Evolutionary conservation across 1,284 basidiomycete species (phyloP), one percentile per base, ranked within the genome.

Genomic region (Moesziomyces antarcticus): DNA sequence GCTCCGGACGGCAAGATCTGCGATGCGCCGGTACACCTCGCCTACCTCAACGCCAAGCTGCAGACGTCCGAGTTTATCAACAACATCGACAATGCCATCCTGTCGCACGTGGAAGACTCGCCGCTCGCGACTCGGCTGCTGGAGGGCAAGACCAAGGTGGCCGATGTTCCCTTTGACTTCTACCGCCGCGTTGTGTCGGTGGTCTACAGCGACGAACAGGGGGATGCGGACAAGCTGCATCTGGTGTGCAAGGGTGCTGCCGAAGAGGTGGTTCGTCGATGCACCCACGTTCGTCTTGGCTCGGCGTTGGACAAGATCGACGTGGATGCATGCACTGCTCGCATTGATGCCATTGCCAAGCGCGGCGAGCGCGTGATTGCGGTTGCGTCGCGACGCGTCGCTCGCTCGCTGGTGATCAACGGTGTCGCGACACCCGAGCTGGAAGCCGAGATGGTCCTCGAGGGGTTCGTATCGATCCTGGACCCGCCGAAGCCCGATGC

Each of bases 181-280:
- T 51, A 51, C 50, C 50, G 50, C 50, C 50, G 50, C 25, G 37
- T 42, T 21, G 50, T 51, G 22, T 51, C 50, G 24, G 50, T 51
- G 37, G 37, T 51, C 22, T 51, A 51, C 37, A 37, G 41, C 22
- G 50, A 51, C 21, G 37, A 20, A 13, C 22, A 51, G n/a, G 37
- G 50, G 14, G 50, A 51, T 18, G 22, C 41, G 37, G 50, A 51
- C 20, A 51, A 51, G 21, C 50, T 51, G 22, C 50, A 42, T 22
- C 41, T 51, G 13, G 50, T 51, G 1, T 51, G 50, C 50, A 51
- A 51, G 50, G 50, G 50, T 41, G 50, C 50, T 51, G 50, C 50
- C 20, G 35, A 51, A 40, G 50, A 51, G 40, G 37, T 51, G 37
- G 22, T 51, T 42, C 50, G 50, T 18, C 50, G 50, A 51, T 51